A percentile compares a stretch with the other conserved stretches of the same genome.
phyloP scores from a whole-genome alignment of 2,329 filamentous ascomycete species.

The Fusarium sp. region DNA sequence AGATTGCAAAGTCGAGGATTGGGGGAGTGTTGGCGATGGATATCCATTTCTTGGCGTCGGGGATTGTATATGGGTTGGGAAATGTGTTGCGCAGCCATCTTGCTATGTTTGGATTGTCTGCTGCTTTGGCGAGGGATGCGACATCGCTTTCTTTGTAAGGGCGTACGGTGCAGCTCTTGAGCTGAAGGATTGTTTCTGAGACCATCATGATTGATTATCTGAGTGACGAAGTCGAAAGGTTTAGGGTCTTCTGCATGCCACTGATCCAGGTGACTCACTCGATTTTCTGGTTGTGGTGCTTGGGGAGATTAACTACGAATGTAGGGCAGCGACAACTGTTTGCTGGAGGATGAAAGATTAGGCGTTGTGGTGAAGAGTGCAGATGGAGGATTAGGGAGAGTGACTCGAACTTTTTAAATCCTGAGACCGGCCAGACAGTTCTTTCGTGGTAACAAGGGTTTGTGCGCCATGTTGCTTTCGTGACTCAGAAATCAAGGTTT shows the following conservation, averaged over 20 bases:
- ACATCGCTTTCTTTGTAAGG: background rate
- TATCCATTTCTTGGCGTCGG: slow-evolving; percentile 2
- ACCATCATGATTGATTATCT: background rate
- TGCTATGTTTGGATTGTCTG: background rate
- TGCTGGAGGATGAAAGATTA: too few species aligned
- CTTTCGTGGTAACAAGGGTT: too few species aligned
- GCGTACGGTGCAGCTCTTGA: background rate
- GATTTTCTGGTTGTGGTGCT: rapidly evolving
- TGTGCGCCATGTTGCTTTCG: too few species aligned
- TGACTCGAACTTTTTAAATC: too few species aligned
- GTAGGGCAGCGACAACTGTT: rapidly evolving
- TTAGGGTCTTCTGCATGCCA: background rate
- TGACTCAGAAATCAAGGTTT: too few species aligned
- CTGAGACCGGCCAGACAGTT: too few species aligned
- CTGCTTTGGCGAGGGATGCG: background rate
- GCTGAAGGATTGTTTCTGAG: background rate
- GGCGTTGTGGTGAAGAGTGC: too few species aligned
- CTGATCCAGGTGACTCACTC: too few species aligned
- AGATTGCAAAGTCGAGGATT: background rate
- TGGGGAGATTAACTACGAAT: rapidly evolving
- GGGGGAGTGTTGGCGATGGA: background rate
- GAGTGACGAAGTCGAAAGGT: background rate
- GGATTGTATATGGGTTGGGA: background rate
- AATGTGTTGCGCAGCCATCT: background rate
- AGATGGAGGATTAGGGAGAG: too few species aligned